Base-by-base conservation (phyloP, 2,329 filamentous ascomycete species). In the Mycosphaerella arachidis region DNA sequence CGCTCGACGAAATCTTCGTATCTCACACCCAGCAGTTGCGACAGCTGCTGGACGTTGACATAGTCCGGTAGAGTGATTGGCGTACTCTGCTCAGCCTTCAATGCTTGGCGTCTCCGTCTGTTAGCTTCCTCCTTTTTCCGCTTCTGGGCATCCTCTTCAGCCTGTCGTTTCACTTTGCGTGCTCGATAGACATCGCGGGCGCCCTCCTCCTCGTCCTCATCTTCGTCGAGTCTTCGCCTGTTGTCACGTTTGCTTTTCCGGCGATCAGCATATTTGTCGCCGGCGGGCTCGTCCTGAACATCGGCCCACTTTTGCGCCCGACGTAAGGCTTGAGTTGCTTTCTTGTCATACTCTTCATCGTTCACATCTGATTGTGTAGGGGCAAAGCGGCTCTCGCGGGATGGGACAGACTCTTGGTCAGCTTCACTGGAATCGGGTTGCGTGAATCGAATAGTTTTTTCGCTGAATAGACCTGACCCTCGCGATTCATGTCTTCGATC, bases 21-120 rank as follows among this genome's bases (percentile, higher is more conserved):
- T 45, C 86, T 85, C 31, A 96, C 81, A 62, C 86, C 87, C 24
- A 97, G 79, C 4, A 89, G 84, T 61, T 86, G 81, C 4, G 92
- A 91, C 45, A 99, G 78, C 65, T 92, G 91, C 9, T 85, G 82
- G n/a, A 97, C 87, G 68, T 86, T 94, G 74, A 99, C 95, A 68
- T 91, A 96, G 71, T 97, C 91, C 0, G 95, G 95, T 24, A 99
- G 79, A 56, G 88, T 84, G 50, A 99, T 89, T 1, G 81, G 82
- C 1, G 83, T 84, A 6, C 79, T 73, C n/a, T 77, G 74, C 37
- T 74, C 70, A 33, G 69, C 68, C 33, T 73, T 60, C 62, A 67
- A 59, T 16, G 67, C 67, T 43, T 71, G 68, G 50, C 67, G 65
- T 33, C 65, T 60, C 9, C 60, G 63, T 48, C 65, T 66, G 10